Conservation (phyloP, 192 early-diverging fungal species). For the Chytriomyces hyalinus region DNA sequence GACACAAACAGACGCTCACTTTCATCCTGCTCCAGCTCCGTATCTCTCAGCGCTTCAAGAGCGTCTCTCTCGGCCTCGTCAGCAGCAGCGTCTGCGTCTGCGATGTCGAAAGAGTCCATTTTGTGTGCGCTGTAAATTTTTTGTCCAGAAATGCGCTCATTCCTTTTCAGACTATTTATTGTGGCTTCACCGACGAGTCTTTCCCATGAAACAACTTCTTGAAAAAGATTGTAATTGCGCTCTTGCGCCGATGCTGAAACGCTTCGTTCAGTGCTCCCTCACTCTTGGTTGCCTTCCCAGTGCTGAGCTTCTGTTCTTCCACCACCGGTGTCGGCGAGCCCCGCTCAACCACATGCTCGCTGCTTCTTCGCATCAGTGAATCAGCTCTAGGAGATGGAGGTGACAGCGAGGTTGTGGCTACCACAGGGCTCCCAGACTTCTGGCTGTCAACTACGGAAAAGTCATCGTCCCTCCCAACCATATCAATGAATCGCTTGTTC, state of each 20-base stretch:
- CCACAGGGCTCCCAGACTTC: too few species aligned
- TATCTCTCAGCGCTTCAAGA: conserved; percentile 20
- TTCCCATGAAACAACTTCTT: conserved; percentile 13
- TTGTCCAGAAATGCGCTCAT: too few species aligned
- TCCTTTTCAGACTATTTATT: neutral
- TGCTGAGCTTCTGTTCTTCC: neutral
- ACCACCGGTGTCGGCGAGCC: neutral
- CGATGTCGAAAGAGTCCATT: neutral
- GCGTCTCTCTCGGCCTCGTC: conserved; percentile 26
- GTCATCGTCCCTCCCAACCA: conserved; percentile 23
- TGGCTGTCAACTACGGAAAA: too few species aligned
- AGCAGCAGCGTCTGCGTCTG: conserved; percentile 10
- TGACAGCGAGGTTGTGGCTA: too few species aligned
- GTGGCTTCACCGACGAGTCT: neutral
- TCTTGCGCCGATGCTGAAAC: too few species aligned
- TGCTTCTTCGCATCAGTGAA: neutral
- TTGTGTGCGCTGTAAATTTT: neutral
- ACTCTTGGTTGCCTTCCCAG: neutral
- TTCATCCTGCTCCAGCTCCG: conserved; percentile 8
- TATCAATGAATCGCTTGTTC: conserved; percentile 21
- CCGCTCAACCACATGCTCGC: neutral
- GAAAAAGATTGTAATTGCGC: neutral
- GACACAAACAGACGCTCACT: neutral
- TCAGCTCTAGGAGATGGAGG: too few species aligned
- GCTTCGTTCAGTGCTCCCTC: too few species aligned